Evolutionary conservation across 2,329 filamentous ascomycete species (phyloP), one percentile per base, ranked within the genome.

Genomic region (Pseudogymnoascus sp.): DNA sequence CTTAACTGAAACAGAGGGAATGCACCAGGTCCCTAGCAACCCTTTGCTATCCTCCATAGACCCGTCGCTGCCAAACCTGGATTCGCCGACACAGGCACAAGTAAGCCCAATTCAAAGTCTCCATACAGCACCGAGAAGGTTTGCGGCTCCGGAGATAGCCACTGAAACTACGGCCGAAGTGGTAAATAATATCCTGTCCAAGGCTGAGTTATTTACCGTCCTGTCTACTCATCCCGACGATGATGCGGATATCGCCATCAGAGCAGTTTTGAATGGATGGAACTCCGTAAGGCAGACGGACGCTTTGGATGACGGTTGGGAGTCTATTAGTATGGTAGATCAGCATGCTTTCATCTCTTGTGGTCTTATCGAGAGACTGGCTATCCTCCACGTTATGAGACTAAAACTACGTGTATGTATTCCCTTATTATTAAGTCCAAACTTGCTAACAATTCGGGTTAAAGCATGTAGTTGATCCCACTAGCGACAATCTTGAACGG

Each of bases 251-350:
- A 56, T 56, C n/a, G 26, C 50, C 17, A 56, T 56, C 11, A n/a
- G 50, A 56, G 50, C 50, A 33, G 50, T 56, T 56, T 6, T 56
- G 29, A 56, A 56, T 56, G 50, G 50, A 15, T 56, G 50, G 50
- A 56, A 33, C 33, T 56, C 26, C 1, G 50, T 56, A 5, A 56
- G 17, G 11, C 50, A 56, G 26, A 33, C 50, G n/a, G 29, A 33
- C 29, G 13, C 29, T 17, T 56, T 56, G 29, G 50, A 56, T 4
- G 17, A 56, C 3, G 50, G 50, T 4, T 56, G 50, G 50, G 50
- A 56, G 29, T 56, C 50, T 13, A 56, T 56, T 56, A 21, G 50
- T 10, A 35, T 33, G 29, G 50, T 56, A 33, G 50, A 56, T 11
- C 50, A 56, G 29, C 50, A 56, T 6, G 50, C 50, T 19, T 56